Evolutionary conservation across 805 yeast species (phyloP).

Genomic region (Saccharomycopsis olivae): DNA sequence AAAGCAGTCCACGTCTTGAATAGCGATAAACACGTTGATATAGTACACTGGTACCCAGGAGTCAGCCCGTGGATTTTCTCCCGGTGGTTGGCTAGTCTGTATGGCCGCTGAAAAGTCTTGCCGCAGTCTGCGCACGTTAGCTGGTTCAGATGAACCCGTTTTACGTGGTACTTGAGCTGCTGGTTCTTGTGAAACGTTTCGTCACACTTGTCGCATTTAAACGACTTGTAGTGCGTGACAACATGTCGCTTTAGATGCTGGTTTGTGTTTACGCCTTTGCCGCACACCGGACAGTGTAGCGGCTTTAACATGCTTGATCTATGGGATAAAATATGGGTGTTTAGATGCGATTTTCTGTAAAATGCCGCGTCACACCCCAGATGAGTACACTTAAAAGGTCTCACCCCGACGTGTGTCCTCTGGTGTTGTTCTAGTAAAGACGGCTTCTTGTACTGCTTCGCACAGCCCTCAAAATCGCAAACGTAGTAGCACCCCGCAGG

Average conservation of each 20-base stretch:
- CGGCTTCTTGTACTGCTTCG: conserved; percentile 71
- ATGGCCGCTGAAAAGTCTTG: conserved; percentile 52
- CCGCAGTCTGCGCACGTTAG: conserved; percentile 55
- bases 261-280: conserved; percentile 66
- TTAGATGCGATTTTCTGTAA: conserved; percentile 68
- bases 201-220: conserved; percentile 54
- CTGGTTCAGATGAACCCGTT: conserved; percentile 45
- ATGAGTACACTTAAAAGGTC: conserved; percentile 58
- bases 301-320: conserved; percentile 43
- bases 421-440: conserved; percentile 75
- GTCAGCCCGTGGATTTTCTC: conserved; percentile 51
- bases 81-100: conserved; percentile 55
- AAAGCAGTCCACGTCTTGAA: conserved; percentile 68
- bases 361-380: conserved; percentile 54
- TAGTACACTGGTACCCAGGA: conserved; percentile 50
- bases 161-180: conserved; percentile 61
- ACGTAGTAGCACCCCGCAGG: too few species aligned
- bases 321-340: conserved; percentile 65
- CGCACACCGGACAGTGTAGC: conserved; percentile 60
- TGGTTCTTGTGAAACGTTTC: conserved; percentile 68
- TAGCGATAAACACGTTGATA: conserved; percentile 45
- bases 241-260: conserved; percentile 84
- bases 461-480: conserved; percentile 60
- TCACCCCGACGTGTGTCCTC: conserved; percentile 63
- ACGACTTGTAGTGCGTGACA: conserved; percentile 63